Evolutionary conservation across 371 early-diverging fungal genomes (phyloP).

Genomic region (Circinella minor): DNA sequence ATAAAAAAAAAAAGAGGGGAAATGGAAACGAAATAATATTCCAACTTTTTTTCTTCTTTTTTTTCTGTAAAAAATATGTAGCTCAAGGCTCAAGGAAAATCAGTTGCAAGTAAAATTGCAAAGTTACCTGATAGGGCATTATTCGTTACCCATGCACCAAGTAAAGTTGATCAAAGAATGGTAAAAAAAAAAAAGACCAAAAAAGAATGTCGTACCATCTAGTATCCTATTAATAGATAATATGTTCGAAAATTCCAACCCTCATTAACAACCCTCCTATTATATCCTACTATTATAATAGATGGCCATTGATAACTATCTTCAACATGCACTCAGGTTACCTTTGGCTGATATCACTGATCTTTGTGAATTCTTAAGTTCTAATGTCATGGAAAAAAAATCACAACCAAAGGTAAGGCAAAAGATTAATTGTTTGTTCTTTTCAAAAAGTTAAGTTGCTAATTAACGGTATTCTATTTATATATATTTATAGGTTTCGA

Average conservation of each 20-base stretch:
- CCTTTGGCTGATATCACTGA: slow-evolving; percentile 60
- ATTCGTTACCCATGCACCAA: slow-evolving; percentile 69
- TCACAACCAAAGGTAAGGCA: slow-evolving; percentile 37
- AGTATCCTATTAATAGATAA: too few species aligned
- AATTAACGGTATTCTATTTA: too few species aligned
- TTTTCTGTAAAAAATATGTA: slow-evolving; percentile 7
- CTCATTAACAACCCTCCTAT: background rate
- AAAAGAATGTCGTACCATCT: background rate
- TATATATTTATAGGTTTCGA: slow-evolving; percentile 33
- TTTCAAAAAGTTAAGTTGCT: slow-evolving; percentile 70
- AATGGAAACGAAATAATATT: background rate
- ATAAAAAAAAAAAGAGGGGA: too few species aligned
- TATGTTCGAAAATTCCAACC: too few species aligned
- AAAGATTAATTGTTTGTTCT: slow-evolving; percentile 48
- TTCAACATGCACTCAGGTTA: slow-evolving; percentile 63
- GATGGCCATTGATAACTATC: slow-evolving; percentile 44
- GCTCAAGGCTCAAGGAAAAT: slow-evolving; percentile 43
- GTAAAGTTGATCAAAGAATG: slow-evolving; percentile 74
- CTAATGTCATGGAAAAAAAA: slow-evolving; percentile 54
- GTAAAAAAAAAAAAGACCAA: slow-evolving; percentile 19
- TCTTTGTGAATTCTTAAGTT: slow-evolving; percentile 72
- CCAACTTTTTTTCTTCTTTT: background rate
- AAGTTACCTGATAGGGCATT: slow-evolving; percentile 81
- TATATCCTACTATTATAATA: background rate
- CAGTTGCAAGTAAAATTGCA: slow-evolving; percentile 53